A percentile compares a stretch with the other conserved stretches of the same genome.
These are phyloP conservation scores for Camellia lanceoleosa DNA, from an alignment of 148 eudicot genomes.

Conservation along the genomic window DNA sequence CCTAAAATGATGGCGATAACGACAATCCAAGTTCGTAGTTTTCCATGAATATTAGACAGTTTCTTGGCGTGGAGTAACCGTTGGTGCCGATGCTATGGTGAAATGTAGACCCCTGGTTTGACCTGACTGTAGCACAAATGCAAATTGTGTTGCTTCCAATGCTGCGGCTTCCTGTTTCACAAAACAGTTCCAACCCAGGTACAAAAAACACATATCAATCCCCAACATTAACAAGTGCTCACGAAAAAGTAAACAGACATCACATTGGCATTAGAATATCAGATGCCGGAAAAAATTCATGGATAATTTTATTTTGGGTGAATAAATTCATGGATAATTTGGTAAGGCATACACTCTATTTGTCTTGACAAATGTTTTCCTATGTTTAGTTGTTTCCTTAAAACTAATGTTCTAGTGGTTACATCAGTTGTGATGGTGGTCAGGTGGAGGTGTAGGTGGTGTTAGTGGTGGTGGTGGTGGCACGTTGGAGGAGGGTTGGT, in stretches of 20 bases:
- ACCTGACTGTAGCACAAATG: constrained; percentile 78
- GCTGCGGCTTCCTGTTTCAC: constrained; percentile 77
- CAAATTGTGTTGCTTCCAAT: constrained; percentile 81
- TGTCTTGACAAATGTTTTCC: too few relatives aligned
- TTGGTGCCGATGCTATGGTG: constrained; percentile 54
- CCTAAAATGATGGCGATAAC: neutral
- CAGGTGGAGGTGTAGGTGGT: too few relatives aligned
- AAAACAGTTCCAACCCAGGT: neutral
- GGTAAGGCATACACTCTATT: too few relatives aligned
- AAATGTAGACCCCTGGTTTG: constrained; percentile 69
- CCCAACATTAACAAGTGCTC: neutral
- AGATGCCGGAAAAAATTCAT: neutral
- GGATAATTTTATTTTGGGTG: too few relatives aligned
- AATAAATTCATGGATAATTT: too few relatives aligned
- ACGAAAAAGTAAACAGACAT: neutral
- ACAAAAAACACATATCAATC: neutral
- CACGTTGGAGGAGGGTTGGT: too few relatives aligned
- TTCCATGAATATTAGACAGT: constrained; percentile 10
- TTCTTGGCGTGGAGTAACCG: constrained; percentile 27
- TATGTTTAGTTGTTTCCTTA: too few relatives aligned
- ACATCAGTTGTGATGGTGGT: too few relatives aligned
- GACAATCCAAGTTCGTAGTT: neutral
- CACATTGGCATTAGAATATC: neutral
- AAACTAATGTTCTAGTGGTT: too few relatives aligned
- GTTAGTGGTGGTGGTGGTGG: too few relatives aligned